These are phyloP conservation scores for Synura sp. DNA, from an alignment of 352 stramenopile species.

Conservation along the genomic window DNA sequence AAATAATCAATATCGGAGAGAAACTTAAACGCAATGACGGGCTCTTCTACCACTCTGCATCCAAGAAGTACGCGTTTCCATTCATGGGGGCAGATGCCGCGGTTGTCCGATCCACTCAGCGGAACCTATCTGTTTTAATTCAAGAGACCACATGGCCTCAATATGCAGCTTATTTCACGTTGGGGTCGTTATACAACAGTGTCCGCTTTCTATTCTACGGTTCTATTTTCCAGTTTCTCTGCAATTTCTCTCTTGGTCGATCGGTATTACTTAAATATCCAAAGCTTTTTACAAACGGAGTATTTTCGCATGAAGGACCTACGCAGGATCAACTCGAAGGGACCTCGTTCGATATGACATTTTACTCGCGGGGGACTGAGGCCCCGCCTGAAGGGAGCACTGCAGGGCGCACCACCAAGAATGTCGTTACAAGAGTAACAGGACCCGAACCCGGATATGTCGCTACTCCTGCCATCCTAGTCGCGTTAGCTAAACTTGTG, in stretches of 20 bases:
- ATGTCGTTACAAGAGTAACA: constrained; percentile 42
- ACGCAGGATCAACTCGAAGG: constrained; percentile 44
- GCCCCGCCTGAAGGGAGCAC: background rate
- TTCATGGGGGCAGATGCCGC: constrained; percentile 49
- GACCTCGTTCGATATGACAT: constrained; percentile 47
- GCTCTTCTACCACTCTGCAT: constrained; percentile 44
- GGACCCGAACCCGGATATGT: constrained; percentile 49
- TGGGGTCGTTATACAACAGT: too few species aligned
- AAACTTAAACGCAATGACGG: background rate
- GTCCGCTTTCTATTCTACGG: too few species aligned
- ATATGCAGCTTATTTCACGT: too few species aligned
- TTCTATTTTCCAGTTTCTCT: background rate
- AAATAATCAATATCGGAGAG: background rate
- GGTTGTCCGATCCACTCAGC: background rate
- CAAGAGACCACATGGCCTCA: too few species aligned
- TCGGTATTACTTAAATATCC: constrained; percentile 45
- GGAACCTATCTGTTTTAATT: too few species aligned
- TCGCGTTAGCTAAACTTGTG: constrained; percentile 44
- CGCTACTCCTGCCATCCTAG: constrained; percentile 47
- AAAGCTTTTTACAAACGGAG: constrained; percentile 44
- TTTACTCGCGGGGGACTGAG: constrained; percentile 42
- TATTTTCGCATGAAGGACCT: constrained; percentile 47
- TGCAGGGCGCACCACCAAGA: constrained; percentile 12
- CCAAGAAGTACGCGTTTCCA: constrained; percentile 49
- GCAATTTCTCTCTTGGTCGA: constrained; percentile 42